Percentiles rank a stretch among this genome's conserved stretches.
These are phyloP conservation scores for Oryza longistaminata DNA, from an alignment of 176 grass and related monocot species.

Conservation along the genomic window DNA sequence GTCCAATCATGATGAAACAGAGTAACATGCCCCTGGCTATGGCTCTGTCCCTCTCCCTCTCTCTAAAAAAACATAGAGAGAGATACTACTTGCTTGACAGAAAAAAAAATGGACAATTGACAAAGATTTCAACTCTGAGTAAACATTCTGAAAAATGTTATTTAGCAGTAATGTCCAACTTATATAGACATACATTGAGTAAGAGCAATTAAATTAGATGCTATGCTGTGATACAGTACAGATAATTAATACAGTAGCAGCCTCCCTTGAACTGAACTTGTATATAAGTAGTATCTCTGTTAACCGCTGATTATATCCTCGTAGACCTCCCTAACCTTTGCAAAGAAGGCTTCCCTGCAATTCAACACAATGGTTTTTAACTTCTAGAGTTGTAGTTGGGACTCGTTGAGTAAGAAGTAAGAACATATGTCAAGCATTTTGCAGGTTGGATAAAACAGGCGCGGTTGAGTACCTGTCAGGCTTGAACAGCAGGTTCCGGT, in stretches of 20 bases:
- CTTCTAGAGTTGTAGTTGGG: too few relatives aligned
- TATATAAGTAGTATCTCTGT: neutral
- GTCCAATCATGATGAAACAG: neutral
- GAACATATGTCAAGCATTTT: slow-evolving; percentile 5
- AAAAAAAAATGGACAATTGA: too few relatives aligned
- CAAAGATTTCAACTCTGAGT: neutral
- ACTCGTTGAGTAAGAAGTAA: too few relatives aligned
- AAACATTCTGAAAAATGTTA: slow-evolving; percentile 15
- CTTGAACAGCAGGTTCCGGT: slow-evolving; percentile 80
- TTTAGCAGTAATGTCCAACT: slow-evolving; percentile 26
- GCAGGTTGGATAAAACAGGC: neutral
- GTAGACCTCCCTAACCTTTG: slow-evolving; percentile 62
- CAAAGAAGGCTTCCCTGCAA: slow-evolving; percentile 66
- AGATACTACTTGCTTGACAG: neutral
- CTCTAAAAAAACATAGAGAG: neutral
- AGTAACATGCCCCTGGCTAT: neutral
- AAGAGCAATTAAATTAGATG: slow-evolving; percentile 32
- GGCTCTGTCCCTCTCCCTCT: neutral
- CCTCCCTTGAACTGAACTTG: neutral
- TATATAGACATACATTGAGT: slow-evolving; percentile 17
- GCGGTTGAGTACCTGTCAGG: slow-evolving; percentile 65
- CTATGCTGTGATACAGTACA: slow-evolving; percentile 37
- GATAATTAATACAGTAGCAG: neutral
- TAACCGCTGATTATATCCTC: slow-evolving; percentile 64
- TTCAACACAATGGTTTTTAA: slow-evolving; percentile 2